These are phyloP conservation scores for Eucalyptus curtisii DNA, from an alignment of 345 rosid genomes.

Conservation along the genomic window DNA sequence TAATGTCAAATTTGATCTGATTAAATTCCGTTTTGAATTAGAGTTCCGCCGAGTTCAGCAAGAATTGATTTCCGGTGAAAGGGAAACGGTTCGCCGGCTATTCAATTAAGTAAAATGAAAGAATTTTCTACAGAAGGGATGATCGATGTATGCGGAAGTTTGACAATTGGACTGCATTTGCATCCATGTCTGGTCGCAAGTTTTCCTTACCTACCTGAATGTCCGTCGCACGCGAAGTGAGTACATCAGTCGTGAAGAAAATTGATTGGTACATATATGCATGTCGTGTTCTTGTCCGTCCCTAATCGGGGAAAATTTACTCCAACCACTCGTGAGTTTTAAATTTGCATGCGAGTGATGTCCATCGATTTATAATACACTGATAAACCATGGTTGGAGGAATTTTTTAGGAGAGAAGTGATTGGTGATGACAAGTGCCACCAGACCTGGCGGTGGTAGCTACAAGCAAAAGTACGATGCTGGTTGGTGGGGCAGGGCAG, in stretches of 20 bases:
- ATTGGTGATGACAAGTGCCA: background rate
- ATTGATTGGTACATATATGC: background rate
- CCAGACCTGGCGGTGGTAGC: background rate
- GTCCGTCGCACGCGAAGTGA: background rate
- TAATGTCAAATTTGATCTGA: background rate
- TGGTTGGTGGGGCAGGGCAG: background rate
- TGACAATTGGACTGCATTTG: background rate
- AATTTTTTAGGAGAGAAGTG: background rate
- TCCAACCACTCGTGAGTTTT: background rate
- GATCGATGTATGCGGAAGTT: background rate
- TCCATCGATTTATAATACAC: background rate
- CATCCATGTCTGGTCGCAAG: background rate
- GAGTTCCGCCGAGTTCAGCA: background rate
- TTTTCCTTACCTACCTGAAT: background rate
- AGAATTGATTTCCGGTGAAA: background rate
- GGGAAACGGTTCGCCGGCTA: background rate
- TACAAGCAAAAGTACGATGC: background rate
- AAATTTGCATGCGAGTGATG: background rate
- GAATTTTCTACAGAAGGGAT: background rate
- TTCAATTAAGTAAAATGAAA: background rate
- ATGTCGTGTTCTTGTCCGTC: background rate
- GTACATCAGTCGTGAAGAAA: background rate
- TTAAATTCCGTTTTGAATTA: background rate
- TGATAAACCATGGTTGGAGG: background rate
- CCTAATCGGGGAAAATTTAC: background rate